Conservation (phyloP, 257 asterid species). For the Fraxinus excelsior region DNA sequence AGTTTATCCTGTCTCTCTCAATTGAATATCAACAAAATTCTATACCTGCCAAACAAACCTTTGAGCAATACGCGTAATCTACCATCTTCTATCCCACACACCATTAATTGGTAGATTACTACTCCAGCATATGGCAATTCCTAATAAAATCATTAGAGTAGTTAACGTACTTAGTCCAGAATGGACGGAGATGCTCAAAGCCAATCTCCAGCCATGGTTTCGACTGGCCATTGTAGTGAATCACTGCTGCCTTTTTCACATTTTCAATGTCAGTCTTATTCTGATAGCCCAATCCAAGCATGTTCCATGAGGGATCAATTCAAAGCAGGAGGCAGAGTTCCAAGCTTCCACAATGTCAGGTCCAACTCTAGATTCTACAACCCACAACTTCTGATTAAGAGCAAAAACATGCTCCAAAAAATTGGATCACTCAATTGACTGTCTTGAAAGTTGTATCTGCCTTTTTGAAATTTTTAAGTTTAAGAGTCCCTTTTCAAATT, state of each 20-base stretch:
- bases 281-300: constrained; percentile 97
- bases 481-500: too few relatives aligned
- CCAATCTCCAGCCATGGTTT: constrained; percentile 97
- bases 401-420: constrained; percentile 7
- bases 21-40: constrained; percentile 34
- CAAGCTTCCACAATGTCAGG: constrained; percentile 91
- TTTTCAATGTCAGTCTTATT: constrained; percentile 58
- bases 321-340: constrained; percentile 93
- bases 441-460: background rate
- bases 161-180: constrained; percentile 89
- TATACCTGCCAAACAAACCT: constrained; percentile 36
- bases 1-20: constrained; percentile 37
- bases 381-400: constrained; percentile 15
- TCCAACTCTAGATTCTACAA: constrained; percentile 88
- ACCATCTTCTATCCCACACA: constrained; percentile 26
- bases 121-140: constrained; percentile 87
- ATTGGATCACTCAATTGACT: background rate
- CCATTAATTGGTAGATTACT: constrained; percentile 25
- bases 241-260: constrained; percentile 76
- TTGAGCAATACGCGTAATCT: constrained; percentile 22
- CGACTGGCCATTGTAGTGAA: constrained; percentile 91
- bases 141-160: constrained; percentile 80
- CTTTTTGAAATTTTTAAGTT: too few relatives aligned
- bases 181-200: constrained; percentile 89
- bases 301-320: constrained; percentile 92